Evolutionary conservation across 2,329 filamentous ascomycete genomes (phyloP).

Genomic region (Nannizzia gypsea): DNA sequence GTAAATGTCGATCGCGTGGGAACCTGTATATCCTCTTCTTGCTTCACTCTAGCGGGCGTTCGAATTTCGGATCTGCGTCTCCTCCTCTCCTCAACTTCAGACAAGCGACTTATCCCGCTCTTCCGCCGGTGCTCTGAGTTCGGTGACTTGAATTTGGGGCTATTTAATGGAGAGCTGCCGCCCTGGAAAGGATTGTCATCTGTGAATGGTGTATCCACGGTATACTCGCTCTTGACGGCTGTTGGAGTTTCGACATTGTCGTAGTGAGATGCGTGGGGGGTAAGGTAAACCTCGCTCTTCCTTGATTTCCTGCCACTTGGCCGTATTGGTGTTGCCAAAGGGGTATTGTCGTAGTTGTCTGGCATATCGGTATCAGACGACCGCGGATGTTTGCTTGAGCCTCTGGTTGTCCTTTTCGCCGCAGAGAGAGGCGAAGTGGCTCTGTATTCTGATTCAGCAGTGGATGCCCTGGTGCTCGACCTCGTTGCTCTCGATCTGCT

Average conservation of each 20-base stretch:
- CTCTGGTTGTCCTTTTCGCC: slow-evolving; percentile 42
- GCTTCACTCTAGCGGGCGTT: slow-evolving; percentile 30
- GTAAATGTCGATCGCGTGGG: slow-evolving; percentile 50
- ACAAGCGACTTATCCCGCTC: slow-evolving; percentile 37
- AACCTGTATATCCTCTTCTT: slow-evolving; percentile 43
- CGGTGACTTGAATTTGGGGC: slow-evolving; percentile 30
- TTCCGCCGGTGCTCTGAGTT: slow-evolving; percentile 38
- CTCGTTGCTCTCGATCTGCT: slow-evolving; percentile 36
- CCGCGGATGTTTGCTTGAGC: slow-evolving; percentile 38
- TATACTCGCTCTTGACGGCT: slow-evolving; percentile 34
- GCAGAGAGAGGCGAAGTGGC: slow-evolving; percentile 21
- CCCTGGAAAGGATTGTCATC: slow-evolving; percentile 90
- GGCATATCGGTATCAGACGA: slow-evolving; percentile 42
- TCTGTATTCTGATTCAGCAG: slow-evolving; percentile 27
- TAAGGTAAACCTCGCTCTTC: slow-evolving; percentile 35
- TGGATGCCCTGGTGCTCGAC: slow-evolving; percentile 35
- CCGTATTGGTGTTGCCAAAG: slow-evolving; percentile 25
- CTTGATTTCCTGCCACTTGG: slow-evolving; percentile 42
- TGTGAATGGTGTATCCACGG: slow-evolving; percentile 60
- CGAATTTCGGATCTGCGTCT: slow-evolving; percentile 22
- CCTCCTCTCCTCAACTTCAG: slow-evolving; percentile 19
- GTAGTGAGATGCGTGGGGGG: slow-evolving; percentile 15
- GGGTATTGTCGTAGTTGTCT: slow-evolving; percentile 30
- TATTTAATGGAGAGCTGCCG: slow-evolving; percentile 56
- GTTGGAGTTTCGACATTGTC: slow-evolving; percentile 23